Conservation (phyloP, 2,329 filamentous ascomycete species). For the Neonectria neomacrospora region DNA sequence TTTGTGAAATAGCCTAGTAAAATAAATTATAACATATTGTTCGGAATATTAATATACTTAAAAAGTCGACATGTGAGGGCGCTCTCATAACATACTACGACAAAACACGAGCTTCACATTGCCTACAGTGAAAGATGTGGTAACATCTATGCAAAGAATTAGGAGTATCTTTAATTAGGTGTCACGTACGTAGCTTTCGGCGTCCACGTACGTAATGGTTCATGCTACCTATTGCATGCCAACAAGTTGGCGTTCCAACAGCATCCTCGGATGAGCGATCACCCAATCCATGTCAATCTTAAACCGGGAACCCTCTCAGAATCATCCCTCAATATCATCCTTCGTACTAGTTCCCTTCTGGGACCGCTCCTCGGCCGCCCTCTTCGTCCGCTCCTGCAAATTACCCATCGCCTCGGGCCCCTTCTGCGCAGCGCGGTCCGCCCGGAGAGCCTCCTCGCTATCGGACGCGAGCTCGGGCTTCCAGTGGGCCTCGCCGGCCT, state of each 20-base stretch:
- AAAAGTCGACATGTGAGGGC: too few relatives aligned
- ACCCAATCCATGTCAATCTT: not conserved
- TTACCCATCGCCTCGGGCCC: conserved; percentile 54
- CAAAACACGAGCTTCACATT: too few relatives aligned
- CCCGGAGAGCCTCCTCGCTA: conserved; percentile 81
- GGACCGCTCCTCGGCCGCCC: conserved; percentile 57
- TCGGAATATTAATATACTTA: too few relatives aligned
- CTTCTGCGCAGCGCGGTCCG: conserved; percentile 61
- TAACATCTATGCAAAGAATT: too few relatives aligned
- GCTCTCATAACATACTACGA: too few relatives aligned
- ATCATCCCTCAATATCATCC: conserved; percentile 53
- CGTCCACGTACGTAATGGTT: not conserved
- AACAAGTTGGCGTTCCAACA: not conserved
- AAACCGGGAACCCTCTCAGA: not conserved
- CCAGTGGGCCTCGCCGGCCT: conserved; percentile 78
- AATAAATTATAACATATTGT: too few relatives aligned
- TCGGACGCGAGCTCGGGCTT: conserved; percentile 80
- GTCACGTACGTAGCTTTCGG: not conserved
- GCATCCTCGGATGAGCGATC: not conserved
- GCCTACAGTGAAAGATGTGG: too few relatives aligned
- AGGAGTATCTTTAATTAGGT: not conserved
- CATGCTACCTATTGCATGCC: not conserved
- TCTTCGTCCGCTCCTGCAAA: conserved; percentile 70
- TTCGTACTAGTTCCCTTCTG: conserved; percentile 62
- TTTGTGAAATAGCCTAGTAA: too few relatives aligned